Conservation (phyloP, 305 asterid species). For the Fraxinus ornus region DNA sequence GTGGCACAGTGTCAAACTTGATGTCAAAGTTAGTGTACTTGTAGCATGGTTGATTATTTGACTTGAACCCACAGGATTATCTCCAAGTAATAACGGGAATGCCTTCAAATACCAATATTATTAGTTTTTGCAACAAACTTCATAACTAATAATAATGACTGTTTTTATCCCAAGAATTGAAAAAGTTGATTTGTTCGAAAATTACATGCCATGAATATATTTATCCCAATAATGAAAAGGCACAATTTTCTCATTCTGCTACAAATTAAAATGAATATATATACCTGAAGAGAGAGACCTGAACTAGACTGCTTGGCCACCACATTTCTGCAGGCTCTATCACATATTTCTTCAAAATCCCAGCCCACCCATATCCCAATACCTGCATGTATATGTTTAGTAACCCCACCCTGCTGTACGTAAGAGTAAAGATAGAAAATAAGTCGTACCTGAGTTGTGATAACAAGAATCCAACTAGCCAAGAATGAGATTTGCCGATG, state of each 20-base stretch:
- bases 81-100: neutral
- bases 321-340: constrained; percentile 87
- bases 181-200: neutral
- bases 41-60: no score
- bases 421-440: neutral
- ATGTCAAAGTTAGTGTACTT: no score
- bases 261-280: no score
- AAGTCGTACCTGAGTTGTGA: constrained; percentile 64
- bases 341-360: constrained; percentile 65
- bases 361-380: constrained; percentile 91
- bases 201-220: neutral
- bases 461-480: constrained; percentile 61
- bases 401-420: no score
- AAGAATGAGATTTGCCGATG: constrained; percentile 48
- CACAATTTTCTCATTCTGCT: no score
- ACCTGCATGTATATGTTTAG: constrained; percentile 34
- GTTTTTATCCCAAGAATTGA: no score
- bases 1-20: no score
- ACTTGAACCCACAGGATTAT: neutral
- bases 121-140: no score
- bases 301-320: constrained; percentile 83
- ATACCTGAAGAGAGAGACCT: constrained; percentile 80
- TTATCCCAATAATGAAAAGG: neutral
- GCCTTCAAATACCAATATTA: no score
- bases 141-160: no score